Conservation (phyloP, 73 alveolate genomes). For the Paramecium caudatum region DNA sequence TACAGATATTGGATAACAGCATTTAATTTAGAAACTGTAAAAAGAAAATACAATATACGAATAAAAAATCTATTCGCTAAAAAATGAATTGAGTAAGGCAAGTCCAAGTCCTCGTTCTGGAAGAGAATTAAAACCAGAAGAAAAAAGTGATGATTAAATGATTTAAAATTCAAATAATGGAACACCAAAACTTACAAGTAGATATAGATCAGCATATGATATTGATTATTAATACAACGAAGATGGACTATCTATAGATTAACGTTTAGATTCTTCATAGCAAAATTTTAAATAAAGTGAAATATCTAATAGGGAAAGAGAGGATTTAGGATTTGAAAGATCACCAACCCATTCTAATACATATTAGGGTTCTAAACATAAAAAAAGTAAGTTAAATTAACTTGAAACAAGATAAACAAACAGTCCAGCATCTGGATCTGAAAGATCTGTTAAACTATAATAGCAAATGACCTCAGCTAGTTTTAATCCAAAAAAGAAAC, state of each 20-base stretch:
- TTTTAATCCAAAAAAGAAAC: constrained; percentile 26
- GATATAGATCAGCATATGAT: constrained; percentile 24
- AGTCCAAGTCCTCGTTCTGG: constrained; percentile 59
- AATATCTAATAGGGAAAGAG: constrained; percentile 25
- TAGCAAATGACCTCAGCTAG: background rate
- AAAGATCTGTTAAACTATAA: constrained; percentile 14
- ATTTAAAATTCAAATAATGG: constrained; percentile 21
- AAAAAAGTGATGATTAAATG: constrained; percentile 31
- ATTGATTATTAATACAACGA: background rate
- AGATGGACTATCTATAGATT: constrained; percentile 7
- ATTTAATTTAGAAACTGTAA: background rate
- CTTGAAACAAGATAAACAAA: constrained; percentile 20
- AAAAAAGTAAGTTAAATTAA: background rate
- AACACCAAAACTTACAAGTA: constrained; percentile 13
- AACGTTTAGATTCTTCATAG: constrained; percentile 22
- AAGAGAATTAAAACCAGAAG: constrained; percentile 21
- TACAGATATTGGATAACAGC: background rate
- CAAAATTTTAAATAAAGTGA: constrained; percentile 6
- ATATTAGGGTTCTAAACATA: background rate
- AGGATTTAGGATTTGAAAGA: constrained; percentile 38
- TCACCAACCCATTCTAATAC: constrained; percentile 41
- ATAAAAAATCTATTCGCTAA: background rate
- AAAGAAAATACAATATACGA: constrained; percentile 2
- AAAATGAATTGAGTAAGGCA: constrained; percentile 2
- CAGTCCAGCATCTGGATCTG: constrained; percentile 13